Percentiles rank a stretch among this genome's conserved stretches.
phyloP scores from a whole-genome alignment of 495 filamentous ascomycete genomes.

The Cudoniella acicularis region DNA sequence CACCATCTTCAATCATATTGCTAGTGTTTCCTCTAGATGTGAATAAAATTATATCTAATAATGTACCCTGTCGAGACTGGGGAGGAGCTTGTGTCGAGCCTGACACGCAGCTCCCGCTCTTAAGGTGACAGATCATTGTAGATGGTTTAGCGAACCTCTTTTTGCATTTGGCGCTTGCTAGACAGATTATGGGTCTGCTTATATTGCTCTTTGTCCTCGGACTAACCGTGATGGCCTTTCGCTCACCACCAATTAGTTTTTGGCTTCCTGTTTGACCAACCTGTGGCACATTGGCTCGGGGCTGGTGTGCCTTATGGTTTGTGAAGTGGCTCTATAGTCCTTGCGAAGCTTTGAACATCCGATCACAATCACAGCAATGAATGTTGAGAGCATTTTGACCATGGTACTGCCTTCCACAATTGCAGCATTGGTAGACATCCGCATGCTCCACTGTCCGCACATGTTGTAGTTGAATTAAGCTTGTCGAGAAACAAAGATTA shows the following conservation, averaged over 20 bases:
- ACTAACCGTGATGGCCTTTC: background rate
- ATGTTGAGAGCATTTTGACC: background rate
- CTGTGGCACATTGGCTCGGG: background rate
- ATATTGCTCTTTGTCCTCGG: background rate
- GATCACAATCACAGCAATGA: constrained; percentile 3
- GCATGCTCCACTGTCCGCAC: background rate
- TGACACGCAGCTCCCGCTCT: background rate
- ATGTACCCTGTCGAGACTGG: background rate
- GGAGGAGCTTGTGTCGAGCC: background rate
- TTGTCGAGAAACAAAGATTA: background rate
- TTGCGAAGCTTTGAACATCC: background rate
- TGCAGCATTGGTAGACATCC: background rate
- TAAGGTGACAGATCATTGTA: background rate
- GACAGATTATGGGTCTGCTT: background rate
- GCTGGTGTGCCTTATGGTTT: background rate
- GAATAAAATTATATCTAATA: background rate
- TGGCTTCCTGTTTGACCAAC: background rate
- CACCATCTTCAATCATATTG: background rate
- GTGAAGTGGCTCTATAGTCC: background rate
- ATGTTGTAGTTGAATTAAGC: constrained; percentile 2
- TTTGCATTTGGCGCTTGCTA: background rate
- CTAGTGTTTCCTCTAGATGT: background rate
- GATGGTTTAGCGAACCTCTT: background rate
- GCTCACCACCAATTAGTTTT: background rate
- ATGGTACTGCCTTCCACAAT: background rate